Evolutionary conservation across 1,284 basidiomycete species (phyloP).

Genomic region (Amylostereum areolatum): DNA sequence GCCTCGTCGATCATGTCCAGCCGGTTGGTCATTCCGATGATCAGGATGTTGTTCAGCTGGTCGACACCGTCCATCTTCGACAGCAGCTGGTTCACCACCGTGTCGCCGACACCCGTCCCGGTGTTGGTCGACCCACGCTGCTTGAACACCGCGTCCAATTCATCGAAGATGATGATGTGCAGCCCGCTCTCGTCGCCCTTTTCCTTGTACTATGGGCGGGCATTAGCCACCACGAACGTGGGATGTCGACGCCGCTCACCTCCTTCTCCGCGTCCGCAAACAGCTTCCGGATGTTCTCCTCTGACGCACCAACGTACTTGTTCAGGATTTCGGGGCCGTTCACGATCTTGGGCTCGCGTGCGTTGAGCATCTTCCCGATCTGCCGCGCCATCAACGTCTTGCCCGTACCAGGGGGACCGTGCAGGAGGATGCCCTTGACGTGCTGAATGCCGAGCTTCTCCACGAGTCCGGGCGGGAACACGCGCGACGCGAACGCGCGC

Average conservation of each 20-base stretch:
- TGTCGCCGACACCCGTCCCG: conserved; percentile 98
- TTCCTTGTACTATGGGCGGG: conserved; percentile 78
- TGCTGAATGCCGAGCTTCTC: conserved; percentile 99
- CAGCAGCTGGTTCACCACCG: conserved; percentile 96
- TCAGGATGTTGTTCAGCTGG: conserved; percentile 97
- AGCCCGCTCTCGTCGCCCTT: conserved; percentile 98
- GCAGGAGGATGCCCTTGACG: conserved; percentile 95
- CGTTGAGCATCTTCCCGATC: conserved; percentile 99
- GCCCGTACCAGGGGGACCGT: conserved; percentile 96
- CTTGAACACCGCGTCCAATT: conserved; percentile 98
- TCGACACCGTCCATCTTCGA: conserved; percentile 99
- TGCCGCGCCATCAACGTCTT: conserved; percentile 98
- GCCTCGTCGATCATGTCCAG: conserved; percentile 99
- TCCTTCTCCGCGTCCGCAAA: conserved; percentile 98
- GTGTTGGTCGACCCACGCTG: conserved; percentile 88
- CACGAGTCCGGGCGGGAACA: conserved; percentile 94
- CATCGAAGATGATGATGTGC: conserved; percentile 99
- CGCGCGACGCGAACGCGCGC: conserved; percentile 95
- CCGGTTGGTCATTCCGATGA: conserved; percentile 99
- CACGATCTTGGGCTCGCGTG: conserved; percentile 96
- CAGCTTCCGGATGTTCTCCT: conserved; percentile 97
- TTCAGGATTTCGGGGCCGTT: conserved; percentile 98
- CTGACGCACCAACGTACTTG: conserved; percentile 97
- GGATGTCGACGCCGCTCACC: conserved; percentile 38
- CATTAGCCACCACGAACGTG: too few relatives aligned